Evolutionary conservation across 768 basidiomycete genomes (phyloP).

Genomic region (Xerocomellus chrysenteron): DNA sequence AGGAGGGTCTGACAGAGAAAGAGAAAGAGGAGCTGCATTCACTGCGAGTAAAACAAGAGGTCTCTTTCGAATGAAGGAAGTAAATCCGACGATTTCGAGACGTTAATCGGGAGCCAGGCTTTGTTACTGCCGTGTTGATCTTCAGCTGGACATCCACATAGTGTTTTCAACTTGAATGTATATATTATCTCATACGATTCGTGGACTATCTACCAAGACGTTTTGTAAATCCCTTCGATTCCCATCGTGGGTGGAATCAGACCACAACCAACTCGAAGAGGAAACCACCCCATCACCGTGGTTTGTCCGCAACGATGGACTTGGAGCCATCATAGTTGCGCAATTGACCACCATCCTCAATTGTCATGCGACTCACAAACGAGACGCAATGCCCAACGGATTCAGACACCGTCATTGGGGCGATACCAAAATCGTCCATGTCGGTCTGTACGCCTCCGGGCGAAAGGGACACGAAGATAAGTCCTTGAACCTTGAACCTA

Average conservation of each 20-base stretch:
- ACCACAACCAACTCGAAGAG: too few species aligned
- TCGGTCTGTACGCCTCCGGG: conserved; percentile 6
- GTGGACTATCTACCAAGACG: neutral
- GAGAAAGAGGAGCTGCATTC: neutral
- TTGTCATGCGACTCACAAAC: conserved; percentile 3
- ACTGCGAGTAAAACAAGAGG: neutral
- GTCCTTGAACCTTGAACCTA: conserved; percentile 2
- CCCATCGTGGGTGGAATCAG: too few species aligned
- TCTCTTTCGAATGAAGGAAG: neutral
- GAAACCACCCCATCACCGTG: neutral
- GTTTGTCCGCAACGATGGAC: conserved; percentile 4
- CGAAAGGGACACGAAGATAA: conserved; percentile 5
- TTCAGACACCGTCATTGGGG: conserved; percentile 2
- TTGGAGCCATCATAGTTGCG: conserved; percentile 5
- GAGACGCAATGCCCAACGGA: conserved; percentile 1
- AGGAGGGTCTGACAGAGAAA: neutral
- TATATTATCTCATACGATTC: neutral
- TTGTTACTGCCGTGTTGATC: neutral
- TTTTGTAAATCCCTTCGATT: neutral
- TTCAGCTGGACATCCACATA: neutral
- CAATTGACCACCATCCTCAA: conserved; percentile 2
- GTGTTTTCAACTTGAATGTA: neutral
- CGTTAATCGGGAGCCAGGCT: neutral
- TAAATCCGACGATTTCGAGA: neutral
- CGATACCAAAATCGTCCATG: conserved; percentile 8